Percentiles rank a stretch among this genome's conserved stretches.
These are phyloP conservation scores for Trichoderma parareesei DNA, from an alignment of 495 filamentous ascomycete species.

Conservation along the genomic window DNA sequence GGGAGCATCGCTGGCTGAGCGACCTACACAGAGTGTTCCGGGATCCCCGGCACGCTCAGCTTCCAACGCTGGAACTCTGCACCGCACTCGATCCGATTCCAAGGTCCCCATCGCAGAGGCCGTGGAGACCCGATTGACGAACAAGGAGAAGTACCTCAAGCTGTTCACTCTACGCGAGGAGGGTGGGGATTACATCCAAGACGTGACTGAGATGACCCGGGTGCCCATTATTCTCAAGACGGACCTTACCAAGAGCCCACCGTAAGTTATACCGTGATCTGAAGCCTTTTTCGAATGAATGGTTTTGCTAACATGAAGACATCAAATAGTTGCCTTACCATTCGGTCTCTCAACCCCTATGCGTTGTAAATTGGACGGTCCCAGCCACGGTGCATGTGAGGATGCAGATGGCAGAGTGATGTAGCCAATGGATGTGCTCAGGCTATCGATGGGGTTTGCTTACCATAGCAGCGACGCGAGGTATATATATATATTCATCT, in stretches of 20 bases:
- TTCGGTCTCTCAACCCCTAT: conserved; percentile 94
- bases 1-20: conserved; percentile 76
- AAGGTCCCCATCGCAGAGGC: conserved; percentile 70
- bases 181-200: conserved; percentile 92
- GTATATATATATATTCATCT: conserved; percentile 6
- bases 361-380: conserved; percentile 52
- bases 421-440: not conserved
- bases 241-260: conserved; percentile 95
- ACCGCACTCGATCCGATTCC: conserved; percentile 85
- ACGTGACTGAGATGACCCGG: conserved; percentile 93
- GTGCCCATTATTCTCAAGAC: conserved; percentile 97
- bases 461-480: not conserved
- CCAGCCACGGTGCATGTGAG: not conserved
- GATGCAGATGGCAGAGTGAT: conserved; percentile 1
- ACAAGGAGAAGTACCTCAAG: conserved; percentile 94
- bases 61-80: conserved; percentile 58
- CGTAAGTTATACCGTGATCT: conserved; percentile 45
- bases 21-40: conserved; percentile 92
- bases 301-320: conserved; percentile 28
- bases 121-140: conserved; percentile 68
- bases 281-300: not conserved
- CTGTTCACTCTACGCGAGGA: conserved; percentile 87
- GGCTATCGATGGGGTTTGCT: not conserved
- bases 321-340: conserved; percentile 74
- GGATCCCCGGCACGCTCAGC: conserved; percentile 80